These are phyloP conservation scores for Picea sitchensis DNA, from an alignment of 75 land plant species.

Conservation along the genomic window DNA sequence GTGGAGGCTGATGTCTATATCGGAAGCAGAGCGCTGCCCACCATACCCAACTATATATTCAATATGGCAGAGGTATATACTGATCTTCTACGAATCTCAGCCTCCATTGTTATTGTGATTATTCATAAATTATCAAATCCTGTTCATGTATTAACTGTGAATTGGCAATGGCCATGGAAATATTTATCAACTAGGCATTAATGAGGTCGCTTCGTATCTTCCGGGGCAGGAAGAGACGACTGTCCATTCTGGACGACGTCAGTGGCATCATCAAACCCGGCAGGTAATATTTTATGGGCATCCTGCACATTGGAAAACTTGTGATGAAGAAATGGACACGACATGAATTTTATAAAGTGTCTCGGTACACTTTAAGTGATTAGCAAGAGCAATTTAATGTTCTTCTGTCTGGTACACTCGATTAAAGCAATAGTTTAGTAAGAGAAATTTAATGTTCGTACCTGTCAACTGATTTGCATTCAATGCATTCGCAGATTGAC, in stretches of 20 bases:
- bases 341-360: too few species aligned
- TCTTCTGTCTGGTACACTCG: neutral
- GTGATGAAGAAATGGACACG: too few species aligned
- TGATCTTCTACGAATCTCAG: neutral
- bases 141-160: too few species aligned
- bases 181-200: neutral
- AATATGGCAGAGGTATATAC: conserved; percentile 60
- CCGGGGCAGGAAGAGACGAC: conserved; percentile 34
- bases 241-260: conserved; percentile 52
- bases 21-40: conserved; percentile 81
- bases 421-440: neutral
- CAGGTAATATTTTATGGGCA: conserved; percentile 20
- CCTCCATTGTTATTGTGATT: too few species aligned
- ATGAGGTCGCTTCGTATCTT: conserved; percentile 7
- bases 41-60: conserved; percentile 60
- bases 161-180: neutral
- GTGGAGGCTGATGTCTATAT: conserved; percentile 64
- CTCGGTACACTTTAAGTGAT: too few species aligned
- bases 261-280: conserved; percentile 69
- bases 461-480: neutral
- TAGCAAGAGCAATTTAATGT: neutral
- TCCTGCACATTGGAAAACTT: neutral
- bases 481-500: conserved; percentile 13
- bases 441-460: neutral
- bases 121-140: too few species aligned